These are phyloP conservation scores for Basipetospora chlamydospora DNA, from an alignment of 2,329 filamentous ascomycete genomes.

Conservation along the genomic window DNA sequence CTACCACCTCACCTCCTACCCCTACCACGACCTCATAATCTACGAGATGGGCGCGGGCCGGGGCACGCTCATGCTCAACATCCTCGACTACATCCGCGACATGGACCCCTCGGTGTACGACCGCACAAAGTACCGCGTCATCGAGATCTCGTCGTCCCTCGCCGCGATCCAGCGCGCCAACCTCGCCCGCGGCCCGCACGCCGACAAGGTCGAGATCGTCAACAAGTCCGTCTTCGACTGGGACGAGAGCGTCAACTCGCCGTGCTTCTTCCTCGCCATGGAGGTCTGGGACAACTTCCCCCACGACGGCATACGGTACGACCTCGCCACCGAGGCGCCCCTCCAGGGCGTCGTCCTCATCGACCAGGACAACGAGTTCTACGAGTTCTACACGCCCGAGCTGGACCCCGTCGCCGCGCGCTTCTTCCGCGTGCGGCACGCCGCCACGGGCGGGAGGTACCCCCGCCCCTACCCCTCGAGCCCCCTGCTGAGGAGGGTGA, in stretches of 20 bases:
- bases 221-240: conserved; percentile 94
- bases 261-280: conserved; percentile 94
- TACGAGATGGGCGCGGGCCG: conserved; percentile 98
- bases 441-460: conserved; percentile 51
- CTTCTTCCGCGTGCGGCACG: conserved; percentile 72
- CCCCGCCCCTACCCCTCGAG: conserved; percentile 44
- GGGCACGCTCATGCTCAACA: conserved; percentile 95
- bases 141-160: conserved; percentile 79
- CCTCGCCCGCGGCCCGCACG: conserved; percentile 55
- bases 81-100: conserved; percentile 88
- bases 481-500: conserved; percentile 45
- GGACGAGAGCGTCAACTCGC: conserved; percentile 72
- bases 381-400: conserved; percentile 74
- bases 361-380: conserved; percentile 74
- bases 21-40: conserved; percentile 92
- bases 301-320: conserved; percentile 84
- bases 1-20: conserved; percentile 86
- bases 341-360: conserved; percentile 83
- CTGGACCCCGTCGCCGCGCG: conserved; percentile 73
- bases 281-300: conserved; percentile 99
- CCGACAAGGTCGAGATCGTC: conserved; percentile 80
- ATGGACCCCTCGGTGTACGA: conserved; percentile 84
- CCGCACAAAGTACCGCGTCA: conserved; percentile 85
- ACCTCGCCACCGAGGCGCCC: conserved; percentile 50
- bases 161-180: conserved; percentile 64